phyloP scores from a whole-genome alignment of 441 rosid species.

The Pelargonium exstipulatum region DNA sequence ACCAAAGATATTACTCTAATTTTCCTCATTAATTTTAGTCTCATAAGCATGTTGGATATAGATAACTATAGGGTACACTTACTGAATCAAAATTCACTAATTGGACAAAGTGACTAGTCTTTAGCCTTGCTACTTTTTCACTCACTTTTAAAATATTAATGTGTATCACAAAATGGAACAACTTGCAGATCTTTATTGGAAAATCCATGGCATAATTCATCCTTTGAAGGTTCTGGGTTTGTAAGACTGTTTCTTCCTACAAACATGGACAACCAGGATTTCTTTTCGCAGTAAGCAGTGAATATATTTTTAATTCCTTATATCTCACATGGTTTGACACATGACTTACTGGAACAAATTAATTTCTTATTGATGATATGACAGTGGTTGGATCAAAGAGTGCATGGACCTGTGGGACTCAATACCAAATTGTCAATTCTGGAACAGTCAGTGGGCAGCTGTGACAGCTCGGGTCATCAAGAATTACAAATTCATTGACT shows the following conservation, averaged over 20 bases:
- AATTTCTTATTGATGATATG: conserved; percentile 28
- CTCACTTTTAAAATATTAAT: conserved; percentile 17
- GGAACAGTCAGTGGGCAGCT: conserved; percentile 98
- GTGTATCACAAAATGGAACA: conserved; percentile 1
- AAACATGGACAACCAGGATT: conserved; percentile 74
- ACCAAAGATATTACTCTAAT: not conserved
- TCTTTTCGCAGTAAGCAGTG: conserved; percentile 75
- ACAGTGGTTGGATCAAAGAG: conserved; percentile 74
- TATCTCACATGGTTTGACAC: conserved; percentile 25
- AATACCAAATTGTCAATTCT: conserved; percentile 93
- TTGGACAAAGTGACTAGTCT: conserved; percentile 8
- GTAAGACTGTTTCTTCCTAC: conserved; percentile 95
- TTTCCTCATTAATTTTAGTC: not conserved
- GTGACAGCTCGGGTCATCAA: conserved; percentile 82
- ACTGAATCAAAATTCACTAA: not conserved
- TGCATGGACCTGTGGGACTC: conserved; percentile 83
- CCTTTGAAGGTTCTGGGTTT: conserved; percentile 97
- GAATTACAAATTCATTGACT: conserved; percentile 66
- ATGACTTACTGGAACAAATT: conserved; percentile 14
- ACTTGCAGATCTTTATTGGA: conserved; percentile 74
- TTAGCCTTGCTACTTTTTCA: not conserved
- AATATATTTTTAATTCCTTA: conserved; percentile 17
- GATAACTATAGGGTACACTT: not conserved
- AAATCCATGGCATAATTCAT: conserved; percentile 97
- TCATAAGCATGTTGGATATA: not conserved